Base-by-base conservation (phyloP, 345 rosid species). In the Lepidium africanum region DNA sequence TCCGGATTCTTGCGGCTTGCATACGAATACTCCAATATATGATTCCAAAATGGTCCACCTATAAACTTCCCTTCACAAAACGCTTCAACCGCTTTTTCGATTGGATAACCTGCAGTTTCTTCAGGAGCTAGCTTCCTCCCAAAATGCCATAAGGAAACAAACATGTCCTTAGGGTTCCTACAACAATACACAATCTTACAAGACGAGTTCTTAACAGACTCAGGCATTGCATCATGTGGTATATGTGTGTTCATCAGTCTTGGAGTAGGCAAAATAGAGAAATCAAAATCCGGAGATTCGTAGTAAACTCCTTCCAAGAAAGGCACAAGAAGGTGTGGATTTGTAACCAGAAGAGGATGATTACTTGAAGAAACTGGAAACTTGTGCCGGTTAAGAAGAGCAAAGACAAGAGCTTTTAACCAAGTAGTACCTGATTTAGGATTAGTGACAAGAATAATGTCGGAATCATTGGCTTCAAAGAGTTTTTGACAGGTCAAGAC, bases 371-470 rank as follows among this genome's bases (percentile, higher is more conserved):
- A 17, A 70, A 72, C 68, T 43, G 72, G 74, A 42, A 70, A 74
- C 55, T 10, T 63, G 56, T 71, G 21, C 15, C 72, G 59, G 45
- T 84, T 81, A 27, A 83, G 9, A 40, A 84, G 36, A n/a, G 87
- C 82, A 67, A 87, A 85, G 12, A 70, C 37, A 7, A 87, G 10
- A 12, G 87, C 82, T 51, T 83, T 77, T 5, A 87, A 48, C 92
- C 86, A 85, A 6, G 87, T 83, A 40, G 86, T 80, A 63, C 92
- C 92, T 39, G 85, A 77, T 56, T 85, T 83, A 7, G 87, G 86
- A 53, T 70, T 64, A 35, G 89, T 79, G 49, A 79, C 76, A 0
- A 80, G 79, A 54, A 83, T 57, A 52, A 85, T 43, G 59, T 87
- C 86, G n/a, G 79, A 52, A 17, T 75, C 65, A 1, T 63, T 62